These are phyloP conservation scores for Phlebiopsis flavidoalba DNA, from an alignment of 768 basidiomycete genomes.

Conservation along the genomic window DNA sequence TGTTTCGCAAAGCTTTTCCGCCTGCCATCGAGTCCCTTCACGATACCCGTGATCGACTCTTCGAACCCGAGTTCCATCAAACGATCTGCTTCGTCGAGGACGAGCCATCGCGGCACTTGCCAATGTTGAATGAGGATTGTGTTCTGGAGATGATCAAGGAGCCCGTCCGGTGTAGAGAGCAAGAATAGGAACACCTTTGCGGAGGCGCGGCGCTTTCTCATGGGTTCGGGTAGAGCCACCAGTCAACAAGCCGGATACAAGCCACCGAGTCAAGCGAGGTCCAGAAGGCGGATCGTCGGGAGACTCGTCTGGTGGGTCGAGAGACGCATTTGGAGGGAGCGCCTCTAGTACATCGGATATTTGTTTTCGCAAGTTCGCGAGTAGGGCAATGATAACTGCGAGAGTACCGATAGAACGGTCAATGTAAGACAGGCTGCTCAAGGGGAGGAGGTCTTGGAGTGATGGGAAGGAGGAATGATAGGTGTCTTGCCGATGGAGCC, in stretches of 20 bases:
- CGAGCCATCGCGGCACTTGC: conserved; percentile 87
- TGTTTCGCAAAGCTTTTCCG: conserved; percentile 64
- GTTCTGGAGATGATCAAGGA: conserved; percentile 95
- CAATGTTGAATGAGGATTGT: conserved; percentile 90
- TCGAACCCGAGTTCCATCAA: conserved; percentile 99
- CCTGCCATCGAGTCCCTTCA: conserved; percentile 82
- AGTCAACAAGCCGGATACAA: conserved; percentile 88
- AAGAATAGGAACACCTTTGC: conserved; percentile 93
- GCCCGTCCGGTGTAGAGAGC: conserved; percentile 93
- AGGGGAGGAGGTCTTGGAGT: conserved; percentile 89
- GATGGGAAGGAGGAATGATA: conserved; percentile 91
- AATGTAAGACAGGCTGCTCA: conserved; percentile 87
- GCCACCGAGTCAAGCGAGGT: conserved; percentile 73
- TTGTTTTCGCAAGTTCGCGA: conserved; percentile 89
- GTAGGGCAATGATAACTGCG: conserved; percentile 91
- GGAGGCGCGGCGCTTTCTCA: conserved; percentile 91
- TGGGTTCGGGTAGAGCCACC: conserved; percentile 94
- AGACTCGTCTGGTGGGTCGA: conserved; percentile 46
- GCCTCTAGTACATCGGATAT: conserved; percentile 92
- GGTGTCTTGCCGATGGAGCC: conserved; percentile 95
- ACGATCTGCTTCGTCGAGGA: conserved; percentile 95
- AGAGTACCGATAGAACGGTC: conserved; percentile 93
- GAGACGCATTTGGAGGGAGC: conserved; percentile 73
- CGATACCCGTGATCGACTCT: conserved; percentile 87
- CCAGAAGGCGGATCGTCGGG: conserved; percentile 39